Evolutionary conservation across 306 rosid species (phyloP), one percentile per base, ranked within the genome.

Genomic region (Dalbergia cultrata): DNA sequence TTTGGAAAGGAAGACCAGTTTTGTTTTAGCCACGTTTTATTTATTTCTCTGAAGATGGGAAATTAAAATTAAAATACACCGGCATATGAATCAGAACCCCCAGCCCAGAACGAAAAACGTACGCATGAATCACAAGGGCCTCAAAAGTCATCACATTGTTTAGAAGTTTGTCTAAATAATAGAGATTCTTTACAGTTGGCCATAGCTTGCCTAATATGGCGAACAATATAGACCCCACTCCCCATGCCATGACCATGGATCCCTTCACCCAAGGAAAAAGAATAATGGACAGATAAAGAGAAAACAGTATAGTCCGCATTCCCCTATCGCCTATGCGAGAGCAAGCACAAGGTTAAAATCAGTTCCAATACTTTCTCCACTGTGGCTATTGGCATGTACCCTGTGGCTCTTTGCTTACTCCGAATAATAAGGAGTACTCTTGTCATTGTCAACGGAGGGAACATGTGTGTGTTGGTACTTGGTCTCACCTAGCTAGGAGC

Each of bases 91-190:
- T n/a, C 31, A 17, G 6, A 17, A 56, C 26, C 26, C 61, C 31
- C 31, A 26, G 31, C 61, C 31, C 31, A 26, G 31, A 26, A 8
- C 7, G 12, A 56, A 56, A 17, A 56, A 56, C 17, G 17, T 17
- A 22, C 61, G 26, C 61, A 56, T 56, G 61, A 56, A 17, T 56
- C 61, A 56, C 61, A 56, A 56, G 26, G 61, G 26, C 61, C 61
- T 17, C 4, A 56, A 56, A 56, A 56, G 19, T 56, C 61, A 22
- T 56, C 61, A 18, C 1, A 5, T 56, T 18, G 22, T 17, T 1
- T n/a, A 54, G 22, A 54, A 54, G n/a, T 54, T 54, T n/a, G 61
- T 56, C 61, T 18, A 56, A 17, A 56, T 18, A 17, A 17, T 9
- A 17, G 41, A 37, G 41, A 37, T n/a, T 56, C 13, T 8, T 17